Percentiles rank a stretch among this genome's conserved stretches.
phyloP scores from a whole-genome alignment of 2,329 filamentous ascomycete species.

The Dactylella cylindrospora region DNA sequence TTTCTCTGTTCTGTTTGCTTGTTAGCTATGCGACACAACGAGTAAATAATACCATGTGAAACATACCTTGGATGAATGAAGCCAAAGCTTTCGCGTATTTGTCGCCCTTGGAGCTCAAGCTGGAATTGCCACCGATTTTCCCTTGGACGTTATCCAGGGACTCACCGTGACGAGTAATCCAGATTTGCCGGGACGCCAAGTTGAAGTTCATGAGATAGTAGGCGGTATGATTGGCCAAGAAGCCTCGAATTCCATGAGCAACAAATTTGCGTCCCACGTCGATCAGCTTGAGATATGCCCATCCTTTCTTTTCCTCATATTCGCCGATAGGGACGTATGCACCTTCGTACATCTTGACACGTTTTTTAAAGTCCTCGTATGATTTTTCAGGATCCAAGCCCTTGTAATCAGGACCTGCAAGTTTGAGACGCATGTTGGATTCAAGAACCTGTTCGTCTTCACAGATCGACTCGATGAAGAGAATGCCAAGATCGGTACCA shows the following conservation, averaged over 20 bases:
- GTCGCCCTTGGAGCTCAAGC: constrained; percentile 76
- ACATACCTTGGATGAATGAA: constrained; percentile 65
- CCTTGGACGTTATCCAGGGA: constrained; percentile 83
- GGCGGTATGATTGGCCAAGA: constrained; percentile 86
- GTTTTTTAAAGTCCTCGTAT: constrained; percentile 85
- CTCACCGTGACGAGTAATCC: constrained; percentile 90
- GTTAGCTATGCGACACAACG: too few relatives aligned
- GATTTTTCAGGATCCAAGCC: constrained; percentile 86
- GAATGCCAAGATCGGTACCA: constrained; percentile 79
- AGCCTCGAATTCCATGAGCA: constrained; percentile 85
- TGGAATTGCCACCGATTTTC: constrained; percentile 87
- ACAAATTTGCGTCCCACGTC: constrained; percentile 95
- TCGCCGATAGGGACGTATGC: constrained; percentile 88
- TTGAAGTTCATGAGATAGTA: constrained; percentile 98
- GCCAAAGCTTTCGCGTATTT: constrained; percentile 78
- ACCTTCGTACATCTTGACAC: constrained; percentile 89
- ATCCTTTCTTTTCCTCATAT: constrained; percentile 83
- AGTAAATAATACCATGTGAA: too few relatives aligned
- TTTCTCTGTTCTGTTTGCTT: constrained; percentile 46
- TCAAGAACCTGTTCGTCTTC: constrained; percentile 81
- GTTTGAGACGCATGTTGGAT: constrained; percentile 93
- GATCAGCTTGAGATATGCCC: constrained; percentile 95
- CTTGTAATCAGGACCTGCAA: constrained; percentile 94
- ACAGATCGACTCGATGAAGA: constrained; percentile 95
- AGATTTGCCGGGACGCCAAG: constrained; percentile 89